phyloP scores from a whole-genome alignment of 176 grass and related monocot genomes.

The Juncus effusus region DNA sequence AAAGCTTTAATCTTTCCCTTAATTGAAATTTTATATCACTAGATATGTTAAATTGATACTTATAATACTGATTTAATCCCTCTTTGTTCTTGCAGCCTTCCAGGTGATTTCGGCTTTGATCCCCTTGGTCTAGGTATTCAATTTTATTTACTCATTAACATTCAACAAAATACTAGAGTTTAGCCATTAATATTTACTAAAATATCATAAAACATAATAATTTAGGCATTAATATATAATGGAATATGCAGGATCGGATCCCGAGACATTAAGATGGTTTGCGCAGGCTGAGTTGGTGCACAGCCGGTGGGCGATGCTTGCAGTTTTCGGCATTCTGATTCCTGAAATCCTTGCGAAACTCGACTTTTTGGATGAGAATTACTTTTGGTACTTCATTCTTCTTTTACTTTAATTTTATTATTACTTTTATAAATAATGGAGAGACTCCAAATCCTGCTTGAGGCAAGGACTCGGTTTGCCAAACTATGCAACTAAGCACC shows the following conservation, averaged over 20 bases:
- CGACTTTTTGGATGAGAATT: conserved; percentile 60
- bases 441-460: no score
- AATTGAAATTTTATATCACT: background rate
- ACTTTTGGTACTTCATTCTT: conserved; percentile 41
- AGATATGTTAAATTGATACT: no score
- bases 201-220: background rate
- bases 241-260: conserved; percentile 55
- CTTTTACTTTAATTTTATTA: background rate
- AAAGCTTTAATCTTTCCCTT: no score
- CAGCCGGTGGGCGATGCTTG: conserved; percentile 92
- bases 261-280: conserved; percentile 66
- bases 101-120: conserved; percentile 83
- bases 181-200: background rate
- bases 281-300: conserved; percentile 87
- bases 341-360: conserved; percentile 46
- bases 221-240: background rate
- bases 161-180: background rate
- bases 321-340: conserved; percentile 57
- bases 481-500: no score
- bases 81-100: conserved; percentile 48
- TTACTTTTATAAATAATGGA: no score
- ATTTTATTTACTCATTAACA: background rate
- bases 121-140: conserved; percentile 72
- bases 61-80: background rate
- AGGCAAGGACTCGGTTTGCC: no score